These are phyloP conservation scores for Candida sp. DNA, from an alignment of 1,139 yeast genomes.

Conservation along the genomic window DNA sequence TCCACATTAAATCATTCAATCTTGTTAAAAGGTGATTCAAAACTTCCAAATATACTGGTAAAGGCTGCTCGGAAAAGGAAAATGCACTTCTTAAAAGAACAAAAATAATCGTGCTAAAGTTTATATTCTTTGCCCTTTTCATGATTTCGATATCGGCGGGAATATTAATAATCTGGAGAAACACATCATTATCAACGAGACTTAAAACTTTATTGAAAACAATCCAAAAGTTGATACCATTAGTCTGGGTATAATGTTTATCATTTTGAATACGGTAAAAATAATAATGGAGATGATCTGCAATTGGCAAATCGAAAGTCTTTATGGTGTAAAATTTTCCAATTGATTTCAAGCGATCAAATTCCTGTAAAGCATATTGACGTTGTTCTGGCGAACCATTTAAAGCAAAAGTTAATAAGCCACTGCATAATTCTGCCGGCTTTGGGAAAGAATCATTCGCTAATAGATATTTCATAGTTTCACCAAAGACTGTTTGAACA, in stretches of 20 bases:
- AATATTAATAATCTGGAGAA: slow-evolving; percentile 33
- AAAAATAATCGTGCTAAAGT: slow-evolving; percentile 41
- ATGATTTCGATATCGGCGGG: slow-evolving; percentile 45
- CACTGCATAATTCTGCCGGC: slow-evolving; percentile 32
- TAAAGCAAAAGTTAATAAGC: slow-evolving; percentile 48
- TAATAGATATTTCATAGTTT: slow-evolving; percentile 19
- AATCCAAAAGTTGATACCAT: slow-evolving; percentile 54
- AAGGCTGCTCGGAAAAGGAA: slow-evolving; percentile 49
- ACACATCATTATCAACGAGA: slow-evolving; percentile 34
- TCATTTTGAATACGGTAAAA: slow-evolving; percentile 54
- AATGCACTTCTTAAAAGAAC: slow-evolving; percentile 48
- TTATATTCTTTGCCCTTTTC: slow-evolving; percentile 33
- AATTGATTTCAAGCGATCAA: neutral
- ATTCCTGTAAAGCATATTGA: slow-evolving; percentile 38
- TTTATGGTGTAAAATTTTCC: neutral
- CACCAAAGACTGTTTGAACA: slow-evolving; percentile 25
- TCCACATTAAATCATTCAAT: slow-evolving; percentile 49
- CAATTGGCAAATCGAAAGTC: slow-evolving; percentile 30
- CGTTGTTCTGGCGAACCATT: slow-evolving; percentile 47
- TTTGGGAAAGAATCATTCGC: slow-evolving; percentile 6
- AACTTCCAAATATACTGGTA: slow-evolving; percentile 51
- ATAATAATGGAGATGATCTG: slow-evolving; percentile 54
- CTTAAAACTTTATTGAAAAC: slow-evolving; percentile 38
- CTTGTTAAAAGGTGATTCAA: slow-evolving; percentile 38
- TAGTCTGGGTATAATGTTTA: slow-evolving; percentile 35